A percentile compares a stretch with the other conserved stretches of the same genome.
phyloP scores from a whole-genome alignment of 2,329 filamentous ascomycete genomes.

The Ceratocystis eucalypticola region DNA sequence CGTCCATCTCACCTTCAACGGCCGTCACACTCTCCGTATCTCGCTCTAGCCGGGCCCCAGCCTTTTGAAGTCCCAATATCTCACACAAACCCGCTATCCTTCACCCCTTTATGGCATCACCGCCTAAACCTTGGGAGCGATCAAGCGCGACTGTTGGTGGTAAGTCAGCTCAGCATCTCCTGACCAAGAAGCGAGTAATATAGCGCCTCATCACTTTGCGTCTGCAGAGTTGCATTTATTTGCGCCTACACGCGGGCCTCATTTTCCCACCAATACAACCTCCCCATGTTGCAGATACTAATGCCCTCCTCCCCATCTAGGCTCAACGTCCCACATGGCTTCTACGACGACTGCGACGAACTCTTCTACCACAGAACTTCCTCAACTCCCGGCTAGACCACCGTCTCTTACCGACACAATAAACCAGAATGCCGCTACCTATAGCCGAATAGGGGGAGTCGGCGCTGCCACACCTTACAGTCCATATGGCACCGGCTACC shows the following conservation, averaged over 20 bases:
- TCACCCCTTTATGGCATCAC: constrained; percentile 49
- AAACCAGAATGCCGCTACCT: constrained; percentile 77
- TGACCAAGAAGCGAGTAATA: constrained; percentile 23
- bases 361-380: constrained; percentile 33
- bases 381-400: constrained; percentile 68
- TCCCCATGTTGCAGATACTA: constrained; percentile 11
- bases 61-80: neutral
- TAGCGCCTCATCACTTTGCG: constrained; percentile 31
- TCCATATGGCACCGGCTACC: constrained; percentile 27
- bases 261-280: constrained; percentile 27
- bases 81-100: neutral
- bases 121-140: constrained; percentile 95
- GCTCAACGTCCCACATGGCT: constrained; percentile 25
- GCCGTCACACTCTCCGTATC: neutral
- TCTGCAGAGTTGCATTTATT: constrained; percentile 25
- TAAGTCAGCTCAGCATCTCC: constrained; percentile 20
- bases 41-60: neutral
- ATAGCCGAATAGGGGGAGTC: constrained; percentile 41
- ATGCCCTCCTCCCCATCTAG: constrained; percentile 20
- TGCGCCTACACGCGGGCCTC: constrained; percentile 25
- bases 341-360: constrained; percentile 28
- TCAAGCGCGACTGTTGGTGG: constrained; percentile 38
- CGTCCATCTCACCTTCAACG: neutral
- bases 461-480: constrained; percentile 37
- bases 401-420: constrained; percentile 64